phyloP scores from a whole-genome alignment of 495 filamentous ascomycete genomes.

The Neurospora sp. region DNA sequence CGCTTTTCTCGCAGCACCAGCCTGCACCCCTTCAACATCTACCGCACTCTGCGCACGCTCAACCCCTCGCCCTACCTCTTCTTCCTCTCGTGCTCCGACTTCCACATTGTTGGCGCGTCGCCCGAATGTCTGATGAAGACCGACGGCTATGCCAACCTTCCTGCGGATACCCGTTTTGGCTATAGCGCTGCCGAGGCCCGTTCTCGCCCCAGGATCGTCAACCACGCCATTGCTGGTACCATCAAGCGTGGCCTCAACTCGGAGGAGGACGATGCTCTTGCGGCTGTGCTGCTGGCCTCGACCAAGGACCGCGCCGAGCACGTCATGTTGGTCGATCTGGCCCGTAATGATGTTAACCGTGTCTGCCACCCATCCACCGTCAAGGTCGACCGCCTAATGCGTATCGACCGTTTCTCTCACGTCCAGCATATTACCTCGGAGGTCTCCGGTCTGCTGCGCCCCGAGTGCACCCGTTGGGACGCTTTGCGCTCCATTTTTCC shows the following conservation, averaged over 20 bases:
- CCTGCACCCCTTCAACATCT: constrained; percentile 96
- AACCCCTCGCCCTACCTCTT: constrained; percentile 97
- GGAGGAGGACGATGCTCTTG: constrained; percentile 72
- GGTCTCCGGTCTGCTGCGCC: constrained; percentile 76
- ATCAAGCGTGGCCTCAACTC: constrained; percentile 74
- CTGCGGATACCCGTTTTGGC: constrained; percentile 17
- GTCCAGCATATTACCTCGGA: constrained; percentile 96
- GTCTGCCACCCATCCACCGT: constrained; percentile 87
- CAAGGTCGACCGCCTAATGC: constrained; percentile 86
- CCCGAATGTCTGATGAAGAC: constrained; percentile 90
- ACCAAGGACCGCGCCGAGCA: constrained; percentile 95
- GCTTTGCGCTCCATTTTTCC: constrained; percentile 95
- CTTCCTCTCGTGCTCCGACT: constrained; percentile 82
- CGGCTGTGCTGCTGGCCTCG: constrained; percentile 64
- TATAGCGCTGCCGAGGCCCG: constrained; percentile 14
- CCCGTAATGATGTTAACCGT: constrained; percentile 92
- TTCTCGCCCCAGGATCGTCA: constrained; percentile 70
- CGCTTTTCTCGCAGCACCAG: constrained; percentile 79
- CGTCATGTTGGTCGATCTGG: constrained; percentile 98
- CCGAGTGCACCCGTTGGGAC: constrained; percentile 83
- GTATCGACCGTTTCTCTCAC: constrained; percentile 90
- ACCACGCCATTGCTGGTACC: constrained; percentile 93
- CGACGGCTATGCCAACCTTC: constrained; percentile 38
- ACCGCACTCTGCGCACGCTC: constrained; percentile 87
- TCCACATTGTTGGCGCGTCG: constrained; percentile 90